Evolutionary conservation across 805 yeast species (phyloP), one percentile per base, ranked within the genome.

Genomic region (Jamesozyma hellenica): DNA sequence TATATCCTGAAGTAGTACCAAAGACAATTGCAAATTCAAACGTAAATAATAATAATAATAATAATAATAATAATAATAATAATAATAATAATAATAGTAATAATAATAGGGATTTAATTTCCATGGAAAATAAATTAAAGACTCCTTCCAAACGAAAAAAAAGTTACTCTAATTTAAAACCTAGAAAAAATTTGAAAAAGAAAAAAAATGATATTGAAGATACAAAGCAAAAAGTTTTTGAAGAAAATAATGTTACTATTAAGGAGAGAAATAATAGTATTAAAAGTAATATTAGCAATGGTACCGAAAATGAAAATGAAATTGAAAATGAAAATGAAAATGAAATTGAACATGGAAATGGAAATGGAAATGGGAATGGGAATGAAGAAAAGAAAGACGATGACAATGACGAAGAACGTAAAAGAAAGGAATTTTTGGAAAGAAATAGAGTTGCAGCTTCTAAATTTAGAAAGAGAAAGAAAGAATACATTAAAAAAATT

Each of bases 381-480:
- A 27, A 18, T 10, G 13, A 16, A 17, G 17, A 17, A 13, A 6
- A 17, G 2, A 13, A 8, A 21, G 23, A 74, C 68, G 14, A 73
- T 73, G 41, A 83, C 63, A 60, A 83, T 66, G 95, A 84, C 62
- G 73, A 80, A 63, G 86, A 83, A 54, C 54, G 52, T n/a, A 59
- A 52, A 34, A 73, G 88, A 46, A 77, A 71, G 56, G 79, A 68
- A 55, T 90, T 76, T 52, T 62, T 92, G 47, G 98, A 92, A 57
- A 71, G 97, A 46, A 92, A 92, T 60, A 71, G 98, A 42, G 76
- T 92, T 9, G 98, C 98, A 0, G 98, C 98, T 0, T 77, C 92
- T 18, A 88, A 87, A 57, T 92, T 97, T 67, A 75, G 98, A 43
- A 94, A 84, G 61, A 74, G 96, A 42, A 92, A 92, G 68, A 92